Conservation (phyloP, 208 protist genomes). For the Trypanosoma lewisi region DNA sequence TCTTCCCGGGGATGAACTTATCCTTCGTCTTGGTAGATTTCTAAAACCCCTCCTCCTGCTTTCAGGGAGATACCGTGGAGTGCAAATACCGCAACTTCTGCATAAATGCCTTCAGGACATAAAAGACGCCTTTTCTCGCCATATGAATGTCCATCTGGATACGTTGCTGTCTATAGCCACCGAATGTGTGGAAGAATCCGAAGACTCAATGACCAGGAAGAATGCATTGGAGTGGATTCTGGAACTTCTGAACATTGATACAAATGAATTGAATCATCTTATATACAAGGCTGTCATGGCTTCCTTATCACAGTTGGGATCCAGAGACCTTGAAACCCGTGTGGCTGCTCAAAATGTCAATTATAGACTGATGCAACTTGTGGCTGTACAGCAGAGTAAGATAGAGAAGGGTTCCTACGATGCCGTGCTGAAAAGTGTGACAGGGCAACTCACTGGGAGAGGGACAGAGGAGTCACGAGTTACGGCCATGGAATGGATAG, state of each 20-base stretch:
- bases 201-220: conserved; percentile 15
- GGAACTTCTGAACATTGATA: conserved; percentile 24
- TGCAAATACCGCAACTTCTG: conserved; percentile 12
- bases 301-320: conserved; percentile 26
- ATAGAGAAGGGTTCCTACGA: conserved; percentile 18
- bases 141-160: conserved; percentile 18
- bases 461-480: conserved; percentile 48
- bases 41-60: conserved; percentile 43
- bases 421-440: conserved; percentile 19
- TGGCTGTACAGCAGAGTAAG: neutral
- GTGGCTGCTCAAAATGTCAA: conserved; percentile 36
- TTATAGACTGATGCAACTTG: conserved; percentile 27
- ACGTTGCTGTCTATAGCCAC: conserved; percentile 23
- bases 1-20: conserved; percentile 44
- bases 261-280: conserved; percentile 19
- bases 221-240: conserved; percentile 27
- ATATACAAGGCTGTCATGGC: conserved; percentile 12
- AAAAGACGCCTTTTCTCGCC: conserved; percentile 18
- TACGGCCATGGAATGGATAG: conserved; percentile 58
- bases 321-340: conserved; percentile 28
- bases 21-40: conserved; percentile 38
- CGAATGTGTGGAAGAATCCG: conserved; percentile 22
- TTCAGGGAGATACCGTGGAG: conserved; percentile 25
- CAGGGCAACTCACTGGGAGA: conserved; percentile 10
- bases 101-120: conserved; percentile 27